Evolutionary conservation across 2,329 filamentous ascomycete species (phyloP), one percentile per base, ranked within the genome.

Genomic region (Fusarium sp.): DNA sequence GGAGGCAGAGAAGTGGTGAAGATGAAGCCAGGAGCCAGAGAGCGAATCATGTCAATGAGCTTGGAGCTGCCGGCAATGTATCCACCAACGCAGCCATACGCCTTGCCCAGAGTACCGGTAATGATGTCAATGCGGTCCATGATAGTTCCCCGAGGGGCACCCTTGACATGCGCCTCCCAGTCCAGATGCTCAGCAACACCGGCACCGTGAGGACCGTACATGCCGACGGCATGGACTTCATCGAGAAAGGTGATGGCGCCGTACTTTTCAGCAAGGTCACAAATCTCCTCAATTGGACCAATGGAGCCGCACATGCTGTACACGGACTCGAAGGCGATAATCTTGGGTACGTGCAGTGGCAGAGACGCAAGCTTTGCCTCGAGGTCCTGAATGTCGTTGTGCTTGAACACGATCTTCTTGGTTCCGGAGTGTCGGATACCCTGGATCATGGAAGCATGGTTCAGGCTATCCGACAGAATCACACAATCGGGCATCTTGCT

Each of bases 271-370:
- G 97, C 96, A 64, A 99, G 87, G 82, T 99, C 95, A 83, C 96
- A 98, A 72, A 99, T 98, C 81, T 93, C 93, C 85, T 95, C 94
- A 77, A 99, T 99, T 1, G 97, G 97, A 0, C 95, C 97, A 81
- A 99, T 94, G 18, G 95, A 98, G 73, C 97, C 97, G 82, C 97
- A 99, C 97, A 99, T 99, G 87, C 95, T 98, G 86, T 99, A 99
- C 5, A 99, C 97, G 34, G 95, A 98, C 85, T 99, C 97, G 76
- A 98, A 99, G 3, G 97, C 97, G 76, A 99, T 99, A 76, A 99
- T 98, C 88, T 99, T 99, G 67, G 97, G 97, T 39, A 94, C 90
- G 70, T 97, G 89, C 1, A 93, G 86, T 1, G 96, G 95, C 48
- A 99, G 89, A 14, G 95, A 93, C 4, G 95, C 95, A 75, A 99